Base-by-base conservation (phyloP, 768 basidiomycete species). In the Crucibulum laeve region DNA sequence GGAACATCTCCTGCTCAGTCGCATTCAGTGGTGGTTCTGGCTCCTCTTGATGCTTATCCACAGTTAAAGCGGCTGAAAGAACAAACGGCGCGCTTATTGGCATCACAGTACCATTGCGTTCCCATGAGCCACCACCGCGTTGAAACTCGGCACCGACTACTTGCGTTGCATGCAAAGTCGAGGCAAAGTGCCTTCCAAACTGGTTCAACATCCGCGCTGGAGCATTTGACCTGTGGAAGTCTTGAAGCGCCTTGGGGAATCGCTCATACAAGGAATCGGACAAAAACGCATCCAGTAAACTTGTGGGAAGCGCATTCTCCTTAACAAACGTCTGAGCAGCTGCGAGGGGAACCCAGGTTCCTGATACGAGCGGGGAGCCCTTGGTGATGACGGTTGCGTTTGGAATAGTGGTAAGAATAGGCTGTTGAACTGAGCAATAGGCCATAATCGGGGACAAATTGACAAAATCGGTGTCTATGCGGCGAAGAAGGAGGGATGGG, bases 401-500 rank as follows among this genome's bases (percentile, higher is more conserved):
- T 5, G 66, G 64, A 11, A 72, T 68, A 39, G 68, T 48, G 54
- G 62, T 54, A 47, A 67, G 58, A 30, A 62, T 51, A 14, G 67
- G 70, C 47, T 58, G 64, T 3, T 68, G 56, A 45, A 71, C 55
- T 36, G 67, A 65, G 38, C 74, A 66, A 58, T 69, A 67, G 22
- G 68, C 63, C 3, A 74, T 59, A 38, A 86, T 75, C 17, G 77
- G 71, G 33, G 82, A 74, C 36, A 87, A 69, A 58, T 88, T 84
- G 53, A 88, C 84, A 51, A 84, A 88, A 54, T 86, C 84, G 25
- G 84, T 84, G 63, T 88, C 86, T 43, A 87, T 79, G 50, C 87
- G 80, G 52, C 87, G 79, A 49, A 87, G 62, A 37, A 88, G 68
- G 24, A 73, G 64, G 40, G 69, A 68, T 5, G 71, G 60, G 30